Percentiles rank a stretch among this genome's conserved stretches.
Conservation (phyloP, 2,329 filamentous ascomycete species). For the Fusarium sp. region DNA sequence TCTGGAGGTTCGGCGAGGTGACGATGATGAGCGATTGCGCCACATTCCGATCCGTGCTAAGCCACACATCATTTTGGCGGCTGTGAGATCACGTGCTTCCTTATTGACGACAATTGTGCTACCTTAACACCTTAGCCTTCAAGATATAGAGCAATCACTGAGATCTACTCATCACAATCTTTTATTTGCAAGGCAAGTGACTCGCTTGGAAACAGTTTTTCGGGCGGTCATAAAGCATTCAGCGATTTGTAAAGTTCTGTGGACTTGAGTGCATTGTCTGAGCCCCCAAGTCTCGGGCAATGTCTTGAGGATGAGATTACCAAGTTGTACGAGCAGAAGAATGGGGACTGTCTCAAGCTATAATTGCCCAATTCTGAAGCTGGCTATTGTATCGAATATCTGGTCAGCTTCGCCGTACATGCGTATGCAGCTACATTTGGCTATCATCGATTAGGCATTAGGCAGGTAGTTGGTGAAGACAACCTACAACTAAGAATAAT, state of each 20-base stretch:
- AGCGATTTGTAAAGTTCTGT: not conserved
- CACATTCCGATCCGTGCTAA: constrained; percentile 17
- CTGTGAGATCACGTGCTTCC: constrained; percentile 26
- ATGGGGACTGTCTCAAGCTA: constrained; percentile 26
- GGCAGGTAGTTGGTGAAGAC: not conserved
- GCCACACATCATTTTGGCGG: constrained; percentile 5
- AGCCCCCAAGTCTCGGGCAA: constrained; percentile 17
- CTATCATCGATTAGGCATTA: too few relatives aligned
- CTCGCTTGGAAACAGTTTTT: constrained; percentile 12
- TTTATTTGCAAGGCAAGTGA: not conserved
- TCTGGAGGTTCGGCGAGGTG: constrained; percentile 20
- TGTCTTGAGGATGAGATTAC: constrained; percentile 6
- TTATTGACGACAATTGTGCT: not conserved
- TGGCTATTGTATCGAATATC: not conserved
- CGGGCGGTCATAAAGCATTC: not conserved
- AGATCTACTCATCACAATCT: not conserved
- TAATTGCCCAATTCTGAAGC: constrained; percentile 4
- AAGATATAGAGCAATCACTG: not conserved
- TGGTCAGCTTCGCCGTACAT: not conserved
- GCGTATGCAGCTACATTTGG: not conserved
- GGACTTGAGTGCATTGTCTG: not conserved
- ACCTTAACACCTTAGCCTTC: not conserved
- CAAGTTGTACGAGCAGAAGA: constrained; percentile 17
- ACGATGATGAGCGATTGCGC: constrained; percentile 43
- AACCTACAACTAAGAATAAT: not conserved